Percentiles rank a stretch among this genome's conserved stretches.
These are phyloP conservation scores for Talaromyces stipitatus DNA, from an alignment of 495 filamentous ascomycete species.

Conservation along the genomic window DNA sequence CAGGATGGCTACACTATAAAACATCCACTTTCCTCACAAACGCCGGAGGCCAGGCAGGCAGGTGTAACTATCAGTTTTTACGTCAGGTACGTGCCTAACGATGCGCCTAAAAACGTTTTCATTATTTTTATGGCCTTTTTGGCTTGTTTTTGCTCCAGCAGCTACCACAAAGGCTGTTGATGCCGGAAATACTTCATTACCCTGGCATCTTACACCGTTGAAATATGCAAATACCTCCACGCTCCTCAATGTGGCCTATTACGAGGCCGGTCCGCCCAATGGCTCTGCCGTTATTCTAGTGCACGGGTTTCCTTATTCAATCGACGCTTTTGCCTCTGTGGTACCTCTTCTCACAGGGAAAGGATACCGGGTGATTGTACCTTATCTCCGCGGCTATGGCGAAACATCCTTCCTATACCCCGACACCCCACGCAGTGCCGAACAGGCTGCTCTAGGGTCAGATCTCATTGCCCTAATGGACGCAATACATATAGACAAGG, in stretches of 20 bases:
- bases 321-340: constrained; percentile 16
- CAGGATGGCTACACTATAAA: too few relatives aligned
- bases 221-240: neutral
- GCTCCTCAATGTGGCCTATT: constrained; percentile 2
- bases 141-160: neutral
- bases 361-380: constrained; percentile 19
- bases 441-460: constrained; percentile 15
- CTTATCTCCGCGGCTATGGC: constrained; percentile 18
- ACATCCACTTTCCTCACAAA: too few relatives aligned
- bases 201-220: neutral
- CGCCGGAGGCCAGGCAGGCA: too few relatives aligned
- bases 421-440: constrained; percentile 11
- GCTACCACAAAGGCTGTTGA: neutral
- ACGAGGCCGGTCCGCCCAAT: constrained; percentile 2
- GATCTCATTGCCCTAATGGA: constrained; percentile 14
- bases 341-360: constrained; percentile 10
- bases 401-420: constrained; percentile 14
- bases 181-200: too few relatives aligned
- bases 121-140: neutral
- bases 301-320: constrained; percentile 18
- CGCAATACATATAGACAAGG: constrained; percentile 8
- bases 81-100: too few relatives aligned
- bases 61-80: too few relatives aligned
- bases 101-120: neutral
- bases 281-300: constrained; percentile 10